These are phyloP conservation scores for Prunella vulgaris DNA, from an alignment of 257 asterid species.

Conservation along the genomic window DNA sequence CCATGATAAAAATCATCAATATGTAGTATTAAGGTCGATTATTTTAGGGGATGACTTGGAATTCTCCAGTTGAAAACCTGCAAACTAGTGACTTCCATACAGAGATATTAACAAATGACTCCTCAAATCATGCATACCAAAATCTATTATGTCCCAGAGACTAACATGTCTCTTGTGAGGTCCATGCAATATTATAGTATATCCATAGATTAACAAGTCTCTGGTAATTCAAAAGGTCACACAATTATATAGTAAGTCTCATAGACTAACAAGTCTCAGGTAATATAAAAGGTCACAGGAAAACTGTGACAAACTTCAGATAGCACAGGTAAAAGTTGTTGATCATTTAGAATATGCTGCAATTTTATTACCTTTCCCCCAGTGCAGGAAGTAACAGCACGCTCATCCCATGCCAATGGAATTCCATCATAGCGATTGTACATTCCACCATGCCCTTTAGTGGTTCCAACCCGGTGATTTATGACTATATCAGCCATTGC, in stretches of 20 bases:
- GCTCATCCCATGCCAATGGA: conserved; percentile 85
- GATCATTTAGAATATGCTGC: neutral
- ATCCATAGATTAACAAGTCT: too few relatives aligned
- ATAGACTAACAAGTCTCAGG: neutral
- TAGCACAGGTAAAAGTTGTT: neutral
- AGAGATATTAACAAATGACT: neutral
- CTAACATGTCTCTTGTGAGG: too few relatives aligned
- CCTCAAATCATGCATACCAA: neutral
- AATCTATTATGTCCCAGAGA: neutral
- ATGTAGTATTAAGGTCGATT: neutral
- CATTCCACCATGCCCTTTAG: conserved; percentile 78
- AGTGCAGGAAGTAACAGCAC: conserved; percentile 81
- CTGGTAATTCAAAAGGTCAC: too few relatives aligned
- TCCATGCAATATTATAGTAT: too few relatives aligned
- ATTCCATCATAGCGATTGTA: conserved; percentile 96
- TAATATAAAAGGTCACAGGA: neutral
- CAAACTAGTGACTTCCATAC: too few relatives aligned
- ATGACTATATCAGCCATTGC: conserved; percentile 95
- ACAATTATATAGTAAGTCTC: neutral
- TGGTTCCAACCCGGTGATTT: conserved; percentile 93
- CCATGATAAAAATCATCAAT: neutral
- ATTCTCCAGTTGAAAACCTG: conserved; percentile 5
- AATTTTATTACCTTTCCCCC: conserved; percentile 72
- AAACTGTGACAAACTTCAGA: neutral
- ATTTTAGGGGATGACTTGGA: neutral